A percentile compares a stretch with the other conserved stretches of the same genome.
These are phyloP conservation scores for Candida alai DNA, from an alignment of 805 yeast genomes.

Conservation along the genomic window DNA sequence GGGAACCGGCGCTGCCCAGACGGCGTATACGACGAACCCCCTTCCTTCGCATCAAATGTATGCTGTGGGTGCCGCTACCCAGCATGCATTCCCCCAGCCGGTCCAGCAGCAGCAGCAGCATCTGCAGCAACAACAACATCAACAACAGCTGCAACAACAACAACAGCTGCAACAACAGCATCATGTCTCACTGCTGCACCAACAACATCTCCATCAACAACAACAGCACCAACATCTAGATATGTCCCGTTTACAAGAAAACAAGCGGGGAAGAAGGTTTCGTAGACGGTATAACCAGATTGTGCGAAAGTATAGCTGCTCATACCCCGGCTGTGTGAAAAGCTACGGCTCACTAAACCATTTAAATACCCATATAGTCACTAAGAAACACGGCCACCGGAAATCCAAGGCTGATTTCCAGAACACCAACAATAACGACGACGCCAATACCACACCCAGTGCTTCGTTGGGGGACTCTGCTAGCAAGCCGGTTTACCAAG, in stretches of 20 bases:
- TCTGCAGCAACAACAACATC: constrained; percentile 3
- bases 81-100: no score
- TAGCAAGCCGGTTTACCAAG: no score
- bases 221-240: constrained; percentile 6
- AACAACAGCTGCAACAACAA: background rate
- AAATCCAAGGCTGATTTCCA: constrained; percentile 40
- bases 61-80: background rate
- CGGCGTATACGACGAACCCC: constrained; percentile 2
- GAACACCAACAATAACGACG: constrained; percentile 1
- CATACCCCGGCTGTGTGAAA: constrained; percentile 36
- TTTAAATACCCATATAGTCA: constrained; percentile 42
- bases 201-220: no score
- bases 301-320: constrained; percentile 31
- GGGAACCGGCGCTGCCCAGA: no score
- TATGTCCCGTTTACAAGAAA: constrained; percentile 16
- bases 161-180: constrained; percentile 3
- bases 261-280: constrained; percentile 30
- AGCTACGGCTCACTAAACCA: constrained; percentile 42
- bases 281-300: constrained; percentile 36
- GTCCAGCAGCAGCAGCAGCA: constrained; percentile 1
- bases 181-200: no score
- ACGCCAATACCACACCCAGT: background rate
- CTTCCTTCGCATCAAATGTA: constrained; percentile 2
- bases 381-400: constrained; percentile 42
- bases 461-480: no score